These are phyloP conservation scores for Vaccinium myrtillus DNA, from an alignment of 148 eudicot genomes.

Conservation along the genomic window DNA sequence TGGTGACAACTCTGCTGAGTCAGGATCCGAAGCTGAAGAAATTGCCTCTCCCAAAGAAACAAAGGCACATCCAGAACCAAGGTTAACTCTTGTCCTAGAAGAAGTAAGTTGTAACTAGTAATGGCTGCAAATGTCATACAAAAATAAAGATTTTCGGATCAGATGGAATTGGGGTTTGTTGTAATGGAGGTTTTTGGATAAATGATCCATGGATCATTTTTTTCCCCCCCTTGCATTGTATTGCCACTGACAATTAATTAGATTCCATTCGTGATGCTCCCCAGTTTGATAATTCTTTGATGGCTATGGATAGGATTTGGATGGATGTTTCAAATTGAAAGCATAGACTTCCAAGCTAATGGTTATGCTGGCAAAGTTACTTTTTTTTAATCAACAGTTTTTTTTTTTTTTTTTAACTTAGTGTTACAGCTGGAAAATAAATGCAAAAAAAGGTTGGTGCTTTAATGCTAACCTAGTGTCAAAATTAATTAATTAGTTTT, in stretches of 20 bases:
- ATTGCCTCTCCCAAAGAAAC: slow-evolving; percentile 31
- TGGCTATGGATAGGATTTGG: slow-evolving; percentile 2
- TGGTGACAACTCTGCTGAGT: slow-evolving; percentile 20
- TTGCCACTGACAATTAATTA: slow-evolving; percentile 1
- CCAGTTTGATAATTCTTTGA: neutral
- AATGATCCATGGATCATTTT: too few relatives aligned
- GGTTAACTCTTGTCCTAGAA: slow-evolving; percentile 35
- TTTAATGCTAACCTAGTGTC: neutral
- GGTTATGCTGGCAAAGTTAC: slow-evolving; percentile 6
- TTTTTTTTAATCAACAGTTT: neutral
- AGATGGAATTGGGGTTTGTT: slow-evolving; percentile 16
- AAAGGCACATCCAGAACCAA: slow-evolving; percentile 23
- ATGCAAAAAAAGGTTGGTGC: neutral
- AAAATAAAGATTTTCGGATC: neutral
- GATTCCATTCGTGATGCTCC: neutral
- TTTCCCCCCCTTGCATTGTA: neutral
- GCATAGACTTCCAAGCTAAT: neutral
- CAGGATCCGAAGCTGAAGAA: slow-evolving; percentile 59
- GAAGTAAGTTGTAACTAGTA: slow-evolving; percentile 42
- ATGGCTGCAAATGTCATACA: slow-evolving; percentile 5
- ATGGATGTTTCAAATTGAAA: slow-evolving; percentile 13
- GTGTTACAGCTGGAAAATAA: neutral
- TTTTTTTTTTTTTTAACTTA: neutral
- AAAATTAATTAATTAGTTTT: neutral
- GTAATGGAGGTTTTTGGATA: neutral